These are phyloP conservation scores for Huntiella moniliformis DNA, from an alignment of 2,329 filamentous ascomycete species.

Conservation along the genomic window DNA sequence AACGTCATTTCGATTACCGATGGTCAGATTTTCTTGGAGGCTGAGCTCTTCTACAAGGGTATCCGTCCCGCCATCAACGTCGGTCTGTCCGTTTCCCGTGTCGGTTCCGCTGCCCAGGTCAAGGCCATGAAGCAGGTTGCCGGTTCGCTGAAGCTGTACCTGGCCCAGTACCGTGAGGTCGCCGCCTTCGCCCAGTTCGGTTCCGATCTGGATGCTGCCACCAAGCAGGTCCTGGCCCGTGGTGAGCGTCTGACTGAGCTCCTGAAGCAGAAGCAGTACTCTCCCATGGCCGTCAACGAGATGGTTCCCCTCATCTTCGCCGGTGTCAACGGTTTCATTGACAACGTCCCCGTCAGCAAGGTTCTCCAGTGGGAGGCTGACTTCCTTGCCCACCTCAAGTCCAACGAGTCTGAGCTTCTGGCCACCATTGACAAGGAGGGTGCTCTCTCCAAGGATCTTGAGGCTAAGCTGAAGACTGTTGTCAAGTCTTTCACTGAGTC, in stretches of 20 bases:
- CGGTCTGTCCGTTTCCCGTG: conserved; percentile 99
- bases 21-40: conserved; percentile 98
- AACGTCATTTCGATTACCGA: conserved; percentile 99
- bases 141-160: conserved; percentile 98
- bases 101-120: conserved; percentile 97
- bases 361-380: conserved; percentile 87
- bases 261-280: conserved; percentile 99
- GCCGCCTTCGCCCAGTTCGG: conserved; percentile 99
- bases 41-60: conserved; percentile 99
- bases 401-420: conserved; percentile 70
- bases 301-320: conserved; percentile 99
- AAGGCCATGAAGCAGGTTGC: conserved; percentile 99
- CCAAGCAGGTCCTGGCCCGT: conserved; percentile 95
- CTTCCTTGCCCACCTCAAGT: conserved; percentile 81
- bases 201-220: conserved; percentile 96
- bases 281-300: conserved; percentile 95
- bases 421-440: conserved; percentile 89
- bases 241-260: conserved; percentile 98
- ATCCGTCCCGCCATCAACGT: conserved; percentile 99
- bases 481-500: conserved; percentile 76
- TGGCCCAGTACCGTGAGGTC: conserved; percentile 99
- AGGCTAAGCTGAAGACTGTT: conserved; percentile 62
- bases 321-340: conserved; percentile 94
- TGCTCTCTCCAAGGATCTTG: conserved; percentile 83
- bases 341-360: conserved; percentile 74